Evolutionary conservation across 129 eudicot species (phyloP).

Genomic region (Mikania micrantha): DNA sequence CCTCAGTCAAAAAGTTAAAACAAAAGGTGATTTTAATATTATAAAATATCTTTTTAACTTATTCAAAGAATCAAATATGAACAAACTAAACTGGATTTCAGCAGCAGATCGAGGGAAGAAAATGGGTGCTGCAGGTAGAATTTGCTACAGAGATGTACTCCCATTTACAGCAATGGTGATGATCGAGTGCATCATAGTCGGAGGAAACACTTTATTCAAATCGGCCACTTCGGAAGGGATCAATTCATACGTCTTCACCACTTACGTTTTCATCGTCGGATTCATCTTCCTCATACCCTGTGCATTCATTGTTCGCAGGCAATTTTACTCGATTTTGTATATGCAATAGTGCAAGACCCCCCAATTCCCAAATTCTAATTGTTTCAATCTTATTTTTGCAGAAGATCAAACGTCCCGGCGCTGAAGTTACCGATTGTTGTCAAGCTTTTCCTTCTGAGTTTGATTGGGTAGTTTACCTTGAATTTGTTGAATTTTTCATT

Average conservation of each 20-base stretch:
- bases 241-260: constrained; percentile 34
- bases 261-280: constrained; percentile 29
- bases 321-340: neutral
- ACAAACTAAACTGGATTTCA: neutral
- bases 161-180: constrained; percentile 34
- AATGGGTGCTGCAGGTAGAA: neutral
- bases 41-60: too few relatives aligned
- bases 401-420: constrained; percentile 23
- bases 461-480: constrained; percentile 40
- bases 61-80: too few relatives aligned
- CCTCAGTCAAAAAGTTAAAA: too few relatives aligned
- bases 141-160: constrained; percentile 26
- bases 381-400: constrained; percentile 14
- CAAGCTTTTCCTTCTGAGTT: constrained; percentile 28
- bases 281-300: constrained; percentile 33
- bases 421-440: constrained; percentile 12
- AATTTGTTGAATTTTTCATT: neutral
- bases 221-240: constrained; percentile 27
- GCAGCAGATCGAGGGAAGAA: neutral
- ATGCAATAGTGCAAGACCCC: neutral
- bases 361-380: neutral
- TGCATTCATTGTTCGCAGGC: constrained; percentile 23
- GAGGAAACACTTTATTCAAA: constrained; percentile 33
- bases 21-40: too few relatives aligned
- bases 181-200: constrained; percentile 31